Evolutionary conservation across 768 basidiomycete genomes (phyloP).

Genomic region (Boletus rufocinnamomeus): DNA sequence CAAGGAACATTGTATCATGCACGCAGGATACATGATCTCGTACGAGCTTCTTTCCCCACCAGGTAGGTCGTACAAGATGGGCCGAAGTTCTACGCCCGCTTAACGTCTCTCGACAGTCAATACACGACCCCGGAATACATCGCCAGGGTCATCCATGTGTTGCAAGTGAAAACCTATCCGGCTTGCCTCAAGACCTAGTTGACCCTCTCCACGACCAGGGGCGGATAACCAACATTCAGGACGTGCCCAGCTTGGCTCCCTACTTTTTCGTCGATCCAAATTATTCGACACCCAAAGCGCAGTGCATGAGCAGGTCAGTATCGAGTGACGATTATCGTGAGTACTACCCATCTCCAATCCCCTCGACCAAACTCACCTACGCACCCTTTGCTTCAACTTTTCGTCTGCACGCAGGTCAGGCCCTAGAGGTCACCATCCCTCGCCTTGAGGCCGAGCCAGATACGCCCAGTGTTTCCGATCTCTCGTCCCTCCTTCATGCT

Average conservation of each 20-base stretch:
- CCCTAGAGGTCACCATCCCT: constrained; percentile 7
- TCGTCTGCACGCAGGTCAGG: constrained; percentile 3
- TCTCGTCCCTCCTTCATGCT: constrained; percentile 45
- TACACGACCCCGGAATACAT: constrained; percentile 60
- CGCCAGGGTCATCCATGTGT: constrained; percentile 57
- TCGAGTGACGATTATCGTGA: constrained; percentile 47
- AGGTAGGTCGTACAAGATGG: constrained; percentile 42
- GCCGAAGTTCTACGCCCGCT: background rate
- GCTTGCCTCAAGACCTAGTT: background rate
- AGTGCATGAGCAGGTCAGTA: constrained; percentile 49
- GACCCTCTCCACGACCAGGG: constrained; percentile 43
- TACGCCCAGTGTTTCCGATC: constrained; percentile 14
- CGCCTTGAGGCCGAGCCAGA: constrained; percentile 5
- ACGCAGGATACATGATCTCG: constrained; percentile 48
- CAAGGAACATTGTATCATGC: constrained; percentile 57
- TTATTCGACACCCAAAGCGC: constrained; percentile 54
- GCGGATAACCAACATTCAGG: constrained; percentile 67
- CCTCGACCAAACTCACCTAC: background rate
- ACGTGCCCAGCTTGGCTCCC: constrained; percentile 66
- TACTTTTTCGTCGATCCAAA: constrained; percentile 82
- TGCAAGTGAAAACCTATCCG: constrained; percentile 49
- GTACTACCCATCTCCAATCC: constrained; percentile 6
- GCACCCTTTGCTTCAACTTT: background rate
- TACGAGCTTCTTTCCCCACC: constrained; percentile 59
- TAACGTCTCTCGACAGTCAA: constrained; percentile 35